These are phyloP conservation scores for Salvia hispanica DNA, from an alignment of 257 asterid genomes.

Conservation along the genomic window DNA sequence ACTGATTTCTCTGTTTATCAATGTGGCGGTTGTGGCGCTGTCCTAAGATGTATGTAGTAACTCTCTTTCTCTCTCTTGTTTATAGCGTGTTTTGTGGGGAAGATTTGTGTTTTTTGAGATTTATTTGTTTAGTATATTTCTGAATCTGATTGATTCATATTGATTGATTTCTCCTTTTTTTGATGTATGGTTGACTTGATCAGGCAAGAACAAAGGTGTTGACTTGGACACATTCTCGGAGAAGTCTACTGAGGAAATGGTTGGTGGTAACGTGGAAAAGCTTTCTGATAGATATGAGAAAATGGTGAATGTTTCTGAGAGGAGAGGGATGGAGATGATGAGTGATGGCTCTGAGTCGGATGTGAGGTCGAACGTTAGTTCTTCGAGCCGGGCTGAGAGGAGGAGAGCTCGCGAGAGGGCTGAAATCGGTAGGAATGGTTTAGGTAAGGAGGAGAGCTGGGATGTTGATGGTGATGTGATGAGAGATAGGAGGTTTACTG, in stretches of 20 bases:
- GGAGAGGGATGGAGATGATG: slow-evolving; percentile 40
- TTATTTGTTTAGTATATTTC: slow-evolving; percentile 16
- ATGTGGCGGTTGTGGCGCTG: slow-evolving; percentile 91
- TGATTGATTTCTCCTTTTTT: slow-evolving; percentile 18
- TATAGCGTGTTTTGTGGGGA: slow-evolving; percentile 13
- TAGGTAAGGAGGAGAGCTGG: slow-evolving; percentile 36
- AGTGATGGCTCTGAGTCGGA: slow-evolving; percentile 60
- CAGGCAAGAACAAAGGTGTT: slow-evolving; percentile 65
- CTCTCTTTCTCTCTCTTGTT: slow-evolving; percentile 13
- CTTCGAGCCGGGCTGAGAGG: slow-evolving; percentile 57
- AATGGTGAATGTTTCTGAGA: slow-evolving; percentile 38
- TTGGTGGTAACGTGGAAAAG: slow-evolving; percentile 37
- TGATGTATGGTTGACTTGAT: slow-evolving; percentile 40
- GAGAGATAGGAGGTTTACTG: slow-evolving; percentile 32
- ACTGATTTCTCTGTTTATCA: slow-evolving; percentile 68
- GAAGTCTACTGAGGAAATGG: slow-evolving; percentile 56
- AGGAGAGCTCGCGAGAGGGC: slow-evolving; percentile 40
- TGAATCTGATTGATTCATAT: slow-evolving; percentile 11
- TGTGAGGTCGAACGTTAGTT: slow-evolving; percentile 51
- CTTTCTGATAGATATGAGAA: slow-evolving; percentile 49
- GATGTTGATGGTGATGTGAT: slow-evolving; percentile 32
- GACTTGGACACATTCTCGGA: slow-evolving; percentile 58
- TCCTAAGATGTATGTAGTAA: slow-evolving; percentile 69
- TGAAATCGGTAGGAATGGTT: slow-evolving; percentile 39
- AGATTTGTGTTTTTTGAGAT: slow-evolving; percentile 27